These are phyloP conservation scores for Globisporangium paroecandrum DNA, from an alignment of 352 stramenopile genomes.

Conservation along the genomic window DNA sequence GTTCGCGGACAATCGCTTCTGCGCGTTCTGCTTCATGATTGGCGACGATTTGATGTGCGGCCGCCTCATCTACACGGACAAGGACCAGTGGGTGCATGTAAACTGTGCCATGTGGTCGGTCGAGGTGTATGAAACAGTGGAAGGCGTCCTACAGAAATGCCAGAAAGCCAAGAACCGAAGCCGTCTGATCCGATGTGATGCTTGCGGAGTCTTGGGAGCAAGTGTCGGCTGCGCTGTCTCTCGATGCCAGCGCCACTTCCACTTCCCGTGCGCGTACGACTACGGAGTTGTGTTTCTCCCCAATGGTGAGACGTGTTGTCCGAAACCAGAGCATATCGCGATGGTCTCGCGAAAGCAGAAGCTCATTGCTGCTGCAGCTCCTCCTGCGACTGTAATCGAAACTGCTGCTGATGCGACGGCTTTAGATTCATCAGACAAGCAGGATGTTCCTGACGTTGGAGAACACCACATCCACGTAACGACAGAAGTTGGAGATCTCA, in stretches of 20 bases:
- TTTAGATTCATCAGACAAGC: neutral
- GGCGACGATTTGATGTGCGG: conserved; percentile 72
- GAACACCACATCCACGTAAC: neutral
- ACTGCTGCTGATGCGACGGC: neutral
- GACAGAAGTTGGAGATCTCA: neutral
- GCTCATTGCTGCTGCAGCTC: neutral
- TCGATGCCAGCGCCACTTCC: conserved; percentile 89
- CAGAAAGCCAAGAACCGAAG: conserved; percentile 88
- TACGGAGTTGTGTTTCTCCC: conserved; percentile 64
- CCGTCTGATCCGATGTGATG: conserved; percentile 88
- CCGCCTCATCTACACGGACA: conserved; percentile 75
- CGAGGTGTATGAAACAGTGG: conserved; percentile 86
- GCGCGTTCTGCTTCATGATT: conserved; percentile 77
- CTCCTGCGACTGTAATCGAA: neutral
- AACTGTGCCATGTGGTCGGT: conserved; percentile 93
- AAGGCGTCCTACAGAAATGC: conserved; percentile 75
- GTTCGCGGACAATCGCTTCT: conserved; percentile 79
- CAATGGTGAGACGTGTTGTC: conserved; percentile 69
- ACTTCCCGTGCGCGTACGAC: conserved; percentile 91
- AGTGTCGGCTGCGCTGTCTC: conserved; percentile 89
- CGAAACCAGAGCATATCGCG: conserved; percentile 45
- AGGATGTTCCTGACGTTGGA: neutral
- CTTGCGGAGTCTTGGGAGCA: conserved; percentile 86
- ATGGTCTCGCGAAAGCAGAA: conserved; percentile 36
- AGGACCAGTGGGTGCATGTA: conserved; percentile 89